Conservation (phyloP, 2,329 filamentous ascomycete species). For the Diaporthe amygdali region DNA sequence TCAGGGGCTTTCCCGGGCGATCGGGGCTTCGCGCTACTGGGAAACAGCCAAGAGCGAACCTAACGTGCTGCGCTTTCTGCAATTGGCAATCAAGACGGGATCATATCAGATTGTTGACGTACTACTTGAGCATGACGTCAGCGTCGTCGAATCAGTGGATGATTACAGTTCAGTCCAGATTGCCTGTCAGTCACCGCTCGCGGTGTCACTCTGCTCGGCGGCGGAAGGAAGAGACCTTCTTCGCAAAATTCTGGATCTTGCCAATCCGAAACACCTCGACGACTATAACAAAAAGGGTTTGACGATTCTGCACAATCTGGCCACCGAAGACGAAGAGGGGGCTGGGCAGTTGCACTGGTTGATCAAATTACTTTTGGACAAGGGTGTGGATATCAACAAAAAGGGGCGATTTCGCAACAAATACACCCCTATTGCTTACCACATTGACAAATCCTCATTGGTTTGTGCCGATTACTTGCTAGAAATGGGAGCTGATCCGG, state of each 20-base stretch:
- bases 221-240: neutral
- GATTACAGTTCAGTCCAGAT: neutral
- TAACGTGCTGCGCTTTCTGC: neutral
- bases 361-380: neutral
- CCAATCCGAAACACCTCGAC: neutral
- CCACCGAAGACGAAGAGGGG: fast-evolving
- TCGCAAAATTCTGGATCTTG: neutral
- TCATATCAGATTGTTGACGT: fast-evolving
- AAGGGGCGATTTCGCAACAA: fast-evolving
- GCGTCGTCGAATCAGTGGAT: neutral
- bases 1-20: fast-evolving
- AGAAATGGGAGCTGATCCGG: neutral
- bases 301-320: neutral
- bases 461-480: neutral
- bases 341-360: neutral
- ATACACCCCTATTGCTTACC: neutral
- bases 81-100: neutral
- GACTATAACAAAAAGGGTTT: neutral
- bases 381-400: neutral
- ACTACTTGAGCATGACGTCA: neutral
- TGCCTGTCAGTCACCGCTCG: neutral
- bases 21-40: neutral
- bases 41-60: neutral
- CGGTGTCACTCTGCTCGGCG: neutral
- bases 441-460: fast-evolving